Conservation (phyloP, 768 basidiomycete species). For the Macrolepiota albuminosa region DNA sequence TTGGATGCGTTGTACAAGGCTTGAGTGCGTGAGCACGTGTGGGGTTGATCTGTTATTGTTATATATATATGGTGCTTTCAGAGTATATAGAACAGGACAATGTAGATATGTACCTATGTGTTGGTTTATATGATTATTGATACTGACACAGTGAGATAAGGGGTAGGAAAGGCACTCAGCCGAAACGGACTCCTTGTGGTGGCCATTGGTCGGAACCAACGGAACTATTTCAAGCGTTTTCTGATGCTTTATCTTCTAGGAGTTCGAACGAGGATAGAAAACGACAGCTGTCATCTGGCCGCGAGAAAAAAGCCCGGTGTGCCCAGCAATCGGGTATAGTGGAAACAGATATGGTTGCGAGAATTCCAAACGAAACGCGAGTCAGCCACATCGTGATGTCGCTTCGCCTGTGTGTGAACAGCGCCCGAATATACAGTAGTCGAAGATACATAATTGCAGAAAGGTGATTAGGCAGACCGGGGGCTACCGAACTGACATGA, state of each 20-base stretch:
- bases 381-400: not conserved
- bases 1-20: constrained; percentile 82
- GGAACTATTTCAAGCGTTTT: not conserved
- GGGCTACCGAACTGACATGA: not conserved
- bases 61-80: not conserved
- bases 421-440: not conserved
- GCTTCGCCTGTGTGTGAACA: not conserved
- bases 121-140: not conserved
- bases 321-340: not conserved
- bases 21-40: constrained; percentile 20
- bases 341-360: not conserved
- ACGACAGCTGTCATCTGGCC: not conserved
- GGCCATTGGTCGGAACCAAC: not conserved
- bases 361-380: not conserved
- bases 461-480: not conserved
- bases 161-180: not conserved
- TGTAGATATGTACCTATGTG: not conserved
- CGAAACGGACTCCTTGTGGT: not conserved
- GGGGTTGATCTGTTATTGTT: not conserved
- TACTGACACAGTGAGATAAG: not conserved
- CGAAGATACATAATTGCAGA: not conserved
- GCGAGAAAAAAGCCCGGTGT: not conserved
- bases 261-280: not conserved
- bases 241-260: not conserved
- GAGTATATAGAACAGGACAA: not conserved